These are phyloP conservation scores for Blastobotrys ciferrii DNA, from an alignment of 1,139 yeast species.

Conservation along the genomic window DNA sequence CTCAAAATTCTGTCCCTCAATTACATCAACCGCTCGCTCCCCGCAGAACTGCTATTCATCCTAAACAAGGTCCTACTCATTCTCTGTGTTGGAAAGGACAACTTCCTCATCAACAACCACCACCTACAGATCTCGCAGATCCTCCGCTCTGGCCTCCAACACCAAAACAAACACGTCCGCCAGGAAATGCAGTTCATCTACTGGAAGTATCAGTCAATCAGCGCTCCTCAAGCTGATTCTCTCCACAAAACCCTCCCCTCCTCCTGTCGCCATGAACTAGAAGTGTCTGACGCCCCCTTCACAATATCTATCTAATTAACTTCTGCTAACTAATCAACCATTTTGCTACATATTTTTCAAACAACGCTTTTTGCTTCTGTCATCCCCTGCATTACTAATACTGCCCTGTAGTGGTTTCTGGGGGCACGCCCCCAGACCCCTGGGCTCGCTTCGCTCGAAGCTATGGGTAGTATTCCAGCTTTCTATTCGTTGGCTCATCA, in stretches of 20 bases:
- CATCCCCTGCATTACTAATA: no score
- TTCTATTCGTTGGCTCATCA: no score
- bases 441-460: no score
- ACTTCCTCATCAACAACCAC: conserved; percentile 1
- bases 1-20: background rate
- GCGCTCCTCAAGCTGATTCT: background rate
- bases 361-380: no score
- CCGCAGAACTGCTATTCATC: background rate
- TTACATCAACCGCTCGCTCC: background rate
- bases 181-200: conserved; percentile 9
- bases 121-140: conserved; percentile 3
- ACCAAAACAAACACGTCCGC: conserved; percentile 3
- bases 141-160: conserved; percentile 3
- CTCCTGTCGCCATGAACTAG: conserved; percentile 1
- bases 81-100: background rate
- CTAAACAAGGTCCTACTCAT: conserved; percentile 4
- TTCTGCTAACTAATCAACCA: background rate
- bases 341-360: no score
- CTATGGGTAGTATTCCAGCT: no score
- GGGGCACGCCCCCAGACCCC: no score
- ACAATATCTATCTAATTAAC: background rate
- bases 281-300: background rate
- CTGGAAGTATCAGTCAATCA: conserved; percentile 6
- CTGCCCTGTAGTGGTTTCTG: no score
- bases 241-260: conserved; percentile 3